Conservation (phyloP, 148 eudicot species). For the Chenopodium formosanum region DNA sequence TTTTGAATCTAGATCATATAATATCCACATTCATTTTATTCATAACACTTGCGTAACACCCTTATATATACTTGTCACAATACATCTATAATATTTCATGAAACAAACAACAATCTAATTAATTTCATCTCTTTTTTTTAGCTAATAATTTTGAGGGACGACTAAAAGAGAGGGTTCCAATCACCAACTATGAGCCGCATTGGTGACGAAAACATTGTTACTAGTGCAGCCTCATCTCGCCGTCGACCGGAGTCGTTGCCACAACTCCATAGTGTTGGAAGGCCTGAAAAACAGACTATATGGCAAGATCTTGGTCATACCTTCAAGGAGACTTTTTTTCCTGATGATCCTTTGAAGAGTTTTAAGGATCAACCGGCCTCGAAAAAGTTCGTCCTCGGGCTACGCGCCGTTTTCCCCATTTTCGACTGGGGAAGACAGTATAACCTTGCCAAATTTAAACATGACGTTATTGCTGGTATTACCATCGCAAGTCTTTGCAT, state of each 20-base stretch:
- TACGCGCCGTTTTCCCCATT: conserved; percentile 68
- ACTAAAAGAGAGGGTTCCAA: background rate
- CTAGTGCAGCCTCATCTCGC: conserved; percentile 11
- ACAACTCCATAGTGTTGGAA: conserved; percentile 52
- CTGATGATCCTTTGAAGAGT: conserved; percentile 63
- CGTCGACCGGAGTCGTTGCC: conserved; percentile 16
- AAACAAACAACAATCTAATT: background rate
- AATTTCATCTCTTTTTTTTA: background rate
- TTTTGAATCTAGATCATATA: conserved; percentile 17
- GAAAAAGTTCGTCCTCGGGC: conserved; percentile 43
- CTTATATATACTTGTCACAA: background rate
- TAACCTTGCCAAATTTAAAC: conserved; percentile 49
- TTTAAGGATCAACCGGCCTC: conserved; percentile 62
- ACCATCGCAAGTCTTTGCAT: conserved; percentile 91
- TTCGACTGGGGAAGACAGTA: conserved; percentile 79
- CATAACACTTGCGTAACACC: background rate
- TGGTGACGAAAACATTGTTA: conserved; percentile 12
- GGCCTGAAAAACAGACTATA: conserved; percentile 50
- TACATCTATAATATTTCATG: background rate
- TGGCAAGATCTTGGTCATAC: conserved; percentile 38
- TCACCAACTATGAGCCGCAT: conserved; percentile 22
- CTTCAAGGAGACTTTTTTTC: conserved; percentile 65
- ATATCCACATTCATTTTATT: conserved; percentile 24
- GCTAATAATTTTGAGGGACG: background rate
- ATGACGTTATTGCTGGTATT: conserved; percentile 76